A percentile compares a stretch with the other conserved stretches of the same genome.
These are phyloP conservation scores for Detonula confervacea DNA, from an alignment of 352 stramenopile genomes.

Conservation along the genomic window DNA sequence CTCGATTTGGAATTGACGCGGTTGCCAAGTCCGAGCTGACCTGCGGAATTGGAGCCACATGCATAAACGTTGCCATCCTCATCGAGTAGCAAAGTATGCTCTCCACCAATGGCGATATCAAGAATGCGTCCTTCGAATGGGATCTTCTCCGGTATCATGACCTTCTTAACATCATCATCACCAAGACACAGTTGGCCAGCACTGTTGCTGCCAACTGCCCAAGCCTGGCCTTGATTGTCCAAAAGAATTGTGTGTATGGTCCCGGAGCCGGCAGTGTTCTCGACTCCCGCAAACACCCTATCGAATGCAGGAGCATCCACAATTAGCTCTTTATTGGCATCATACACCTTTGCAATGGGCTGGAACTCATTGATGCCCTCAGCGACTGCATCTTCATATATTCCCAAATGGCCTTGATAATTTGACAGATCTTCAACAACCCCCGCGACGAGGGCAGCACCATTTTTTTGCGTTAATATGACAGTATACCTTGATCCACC, in stretches of 20 bases:
- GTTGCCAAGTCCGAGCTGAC: constrained; percentile 55
- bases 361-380: constrained; percentile 13
- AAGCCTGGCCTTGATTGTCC: constrained; percentile 16
- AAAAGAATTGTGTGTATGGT: constrained; percentile 24
- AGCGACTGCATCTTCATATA: background rate
- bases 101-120: constrained; percentile 17
- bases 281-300: constrained; percentile 23
- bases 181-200: constrained; percentile 6
- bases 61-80: constrained; percentile 21
- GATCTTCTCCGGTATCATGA: constrained; percentile 24
- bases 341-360: constrained; percentile 11
- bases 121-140: constrained; percentile 7
- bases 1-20: too few relatives aligned
- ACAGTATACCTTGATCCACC: constrained; percentile 21
- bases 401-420: constrained; percentile 26
- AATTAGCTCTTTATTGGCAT: constrained; percentile 1
- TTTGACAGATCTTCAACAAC: constrained; percentile 11
- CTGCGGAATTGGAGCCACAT: constrained; percentile 22
- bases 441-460: constrained; percentile 9
- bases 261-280: constrained; percentile 16
- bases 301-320: constrained; percentile 12
- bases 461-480: constrained; percentile 16
- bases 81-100: constrained; percentile 21
- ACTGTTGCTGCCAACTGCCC: constrained; percentile 15
- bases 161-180: background rate